These are phyloP conservation scores for Eimeria tenella DNA, from an alignment of 169 alveolate genomes.

Conservation along the genomic window DNA sequence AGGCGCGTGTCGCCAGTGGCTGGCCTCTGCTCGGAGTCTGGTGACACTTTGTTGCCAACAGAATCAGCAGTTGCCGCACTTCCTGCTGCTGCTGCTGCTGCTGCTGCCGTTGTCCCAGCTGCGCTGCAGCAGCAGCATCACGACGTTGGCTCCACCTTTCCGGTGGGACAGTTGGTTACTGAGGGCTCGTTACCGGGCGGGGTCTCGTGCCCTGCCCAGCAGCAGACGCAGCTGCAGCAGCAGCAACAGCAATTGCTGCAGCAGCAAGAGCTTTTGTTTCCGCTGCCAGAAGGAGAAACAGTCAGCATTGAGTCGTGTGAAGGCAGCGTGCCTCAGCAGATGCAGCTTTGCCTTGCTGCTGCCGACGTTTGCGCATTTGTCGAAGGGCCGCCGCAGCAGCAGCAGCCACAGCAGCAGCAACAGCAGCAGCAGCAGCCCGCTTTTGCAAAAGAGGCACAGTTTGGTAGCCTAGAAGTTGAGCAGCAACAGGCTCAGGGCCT, in stretches of 20 bases:
- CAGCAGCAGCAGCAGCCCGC: conserved; percentile 36
- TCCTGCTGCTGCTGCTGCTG: conserved; percentile 7
- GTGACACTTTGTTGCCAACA: too few species aligned
- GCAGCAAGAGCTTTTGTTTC: conserved; percentile 7
- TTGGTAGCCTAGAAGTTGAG: too few species aligned
- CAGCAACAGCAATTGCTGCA: conserved; percentile 31
- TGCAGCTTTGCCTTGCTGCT: too few species aligned
- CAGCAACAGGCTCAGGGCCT: not conserved
- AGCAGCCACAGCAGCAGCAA: conserved; percentile 28
- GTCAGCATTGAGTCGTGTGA: not conserved
- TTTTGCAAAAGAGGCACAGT: not conserved
- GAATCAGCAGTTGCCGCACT: not conserved
- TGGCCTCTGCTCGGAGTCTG: too few species aligned
- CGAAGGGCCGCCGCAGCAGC: not conserved
- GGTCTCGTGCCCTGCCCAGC: not conserved
- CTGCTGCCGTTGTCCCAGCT: conserved; percentile 1
- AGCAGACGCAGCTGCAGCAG: conserved; percentile 25
- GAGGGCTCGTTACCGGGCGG: not conserved
- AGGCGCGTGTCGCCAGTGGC: too few species aligned
- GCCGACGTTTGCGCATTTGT: too few species aligned
- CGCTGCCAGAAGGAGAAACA: conserved; percentile 5
- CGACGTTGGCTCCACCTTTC: not conserved
- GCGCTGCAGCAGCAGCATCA: conserved; percentile 18
- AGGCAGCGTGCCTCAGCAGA: not conserved
- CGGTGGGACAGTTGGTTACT: too few species aligned